Percentiles rank a stretch among this genome's conserved stretches.
These are phyloP conservation scores for Akanthomyces muscarius DNA, from an alignment of 2,329 filamentous ascomycete genomes.

Conservation along the genomic window DNA sequence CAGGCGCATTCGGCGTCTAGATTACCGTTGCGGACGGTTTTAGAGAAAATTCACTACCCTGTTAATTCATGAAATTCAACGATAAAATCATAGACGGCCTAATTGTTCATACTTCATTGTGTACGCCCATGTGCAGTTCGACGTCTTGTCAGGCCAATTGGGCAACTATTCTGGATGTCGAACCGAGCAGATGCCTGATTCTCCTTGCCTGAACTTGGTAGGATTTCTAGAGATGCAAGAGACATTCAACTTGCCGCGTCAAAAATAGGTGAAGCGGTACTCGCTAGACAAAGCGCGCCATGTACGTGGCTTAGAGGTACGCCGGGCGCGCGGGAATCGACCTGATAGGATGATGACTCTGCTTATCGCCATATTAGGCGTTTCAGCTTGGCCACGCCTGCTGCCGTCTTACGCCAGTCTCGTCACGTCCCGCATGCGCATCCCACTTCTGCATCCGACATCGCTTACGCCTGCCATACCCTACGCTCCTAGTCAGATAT, in stretches of 20 bases:
- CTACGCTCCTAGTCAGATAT: not conserved
- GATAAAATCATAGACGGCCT: not conserved
- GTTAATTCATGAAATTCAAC: not conserved
- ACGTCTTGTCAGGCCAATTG: too few species aligned
- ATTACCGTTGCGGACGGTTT: too few species aligned
- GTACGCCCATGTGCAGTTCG: too few species aligned
- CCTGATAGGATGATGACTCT: not conserved
- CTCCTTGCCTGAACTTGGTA: too few species aligned
- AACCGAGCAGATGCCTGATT: too few species aligned
- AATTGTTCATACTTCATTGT: not conserved
- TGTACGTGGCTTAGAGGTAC: constrained; percentile 1
- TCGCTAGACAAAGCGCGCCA: not conserved
- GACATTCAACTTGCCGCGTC: not conserved
- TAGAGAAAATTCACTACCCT: not conserved
- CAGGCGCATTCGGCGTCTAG: not conserved
- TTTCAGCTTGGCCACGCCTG: not conserved
- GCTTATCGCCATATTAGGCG: constrained; percentile 4
- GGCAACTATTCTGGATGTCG: too few species aligned
- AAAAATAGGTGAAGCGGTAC: not conserved
- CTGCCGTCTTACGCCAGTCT: constrained; percentile 7
- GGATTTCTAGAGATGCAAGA: too few species aligned
- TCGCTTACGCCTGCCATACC: constrained; percentile 15
- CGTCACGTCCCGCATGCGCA: constrained; percentile 9
- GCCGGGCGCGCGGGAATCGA: not conserved
- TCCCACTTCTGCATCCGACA: constrained; percentile 14